A percentile compares a stretch with the other conserved stretches of the same genome.
phyloP scores from a whole-genome alignment of 306 rosid species.

The Glycine soja region DNA sequence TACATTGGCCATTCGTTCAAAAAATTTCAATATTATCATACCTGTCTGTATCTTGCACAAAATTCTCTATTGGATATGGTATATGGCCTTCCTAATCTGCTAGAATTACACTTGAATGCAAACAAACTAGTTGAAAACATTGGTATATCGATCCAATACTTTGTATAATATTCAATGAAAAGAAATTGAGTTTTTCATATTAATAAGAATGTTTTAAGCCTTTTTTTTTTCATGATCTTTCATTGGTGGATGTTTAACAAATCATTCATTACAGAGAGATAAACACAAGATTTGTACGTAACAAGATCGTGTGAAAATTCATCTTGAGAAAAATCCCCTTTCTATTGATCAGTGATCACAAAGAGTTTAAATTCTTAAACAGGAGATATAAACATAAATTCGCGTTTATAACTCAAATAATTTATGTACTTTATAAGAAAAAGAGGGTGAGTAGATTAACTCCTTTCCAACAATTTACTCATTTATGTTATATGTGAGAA shows the following conservation, averaged over 20 bases:
- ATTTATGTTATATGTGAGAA: background rate
- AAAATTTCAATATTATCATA: background rate
- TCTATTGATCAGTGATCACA: background rate
- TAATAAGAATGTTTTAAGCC: background rate
- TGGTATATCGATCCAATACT: background rate
- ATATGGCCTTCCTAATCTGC: background rate
- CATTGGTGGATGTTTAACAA: background rate
- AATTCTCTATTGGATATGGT: too few relatives aligned
- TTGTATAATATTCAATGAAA: background rate
- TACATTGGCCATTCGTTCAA: background rate
- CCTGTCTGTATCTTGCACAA: too few relatives aligned
- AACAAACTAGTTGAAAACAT: background rate
- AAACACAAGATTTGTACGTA: background rate
- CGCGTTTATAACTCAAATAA: background rate
- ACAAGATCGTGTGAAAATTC: background rate
- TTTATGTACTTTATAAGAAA: background rate
- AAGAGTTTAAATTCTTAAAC: too few relatives aligned
- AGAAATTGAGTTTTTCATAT: background rate
- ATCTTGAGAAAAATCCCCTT: too few relatives aligned
- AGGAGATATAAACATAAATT: background rate
- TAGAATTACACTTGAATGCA: background rate
- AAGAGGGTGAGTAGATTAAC: background rate
- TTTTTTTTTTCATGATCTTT: background rate
- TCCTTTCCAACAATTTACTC: background rate
- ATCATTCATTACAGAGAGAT: background rate